These are phyloP conservation scores for Penicillium waksmanii DNA, from an alignment of 495 filamentous ascomycete species.

Conservation along the genomic window DNA sequence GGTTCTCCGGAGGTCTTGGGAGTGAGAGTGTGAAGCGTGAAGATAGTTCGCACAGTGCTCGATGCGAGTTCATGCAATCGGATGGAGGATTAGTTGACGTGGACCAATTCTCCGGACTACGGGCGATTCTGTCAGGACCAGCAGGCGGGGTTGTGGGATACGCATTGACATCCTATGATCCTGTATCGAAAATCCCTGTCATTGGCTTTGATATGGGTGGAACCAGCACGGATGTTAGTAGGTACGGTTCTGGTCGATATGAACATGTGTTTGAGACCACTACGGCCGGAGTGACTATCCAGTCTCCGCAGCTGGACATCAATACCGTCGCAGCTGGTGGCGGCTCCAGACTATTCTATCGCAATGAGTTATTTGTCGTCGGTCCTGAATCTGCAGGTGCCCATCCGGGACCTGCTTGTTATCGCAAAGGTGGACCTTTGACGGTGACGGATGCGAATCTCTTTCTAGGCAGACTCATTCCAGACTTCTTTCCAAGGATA, in stretches of 20 bases:
- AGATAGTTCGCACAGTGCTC: constrained; percentile 48
- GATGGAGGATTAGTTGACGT: constrained; percentile 54
- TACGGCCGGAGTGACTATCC: constrained; percentile 91
- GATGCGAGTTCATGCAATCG: constrained; percentile 53
- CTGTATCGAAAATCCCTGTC: constrained; percentile 75
- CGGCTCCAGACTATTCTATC: constrained; percentile 80
- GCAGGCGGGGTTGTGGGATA: constrained; percentile 81
- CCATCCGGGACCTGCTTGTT: constrained; percentile 89
- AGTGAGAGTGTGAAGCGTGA: constrained; percentile 31
- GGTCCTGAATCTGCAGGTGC: constrained; percentile 87
- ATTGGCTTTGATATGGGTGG: constrained; percentile 97
- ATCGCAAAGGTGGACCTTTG: constrained; percentile 85
- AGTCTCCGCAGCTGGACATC: constrained; percentile 90
- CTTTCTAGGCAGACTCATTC: constrained; percentile 80
- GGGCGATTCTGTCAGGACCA: constrained; percentile 58
- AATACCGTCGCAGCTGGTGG: constrained; percentile 96
- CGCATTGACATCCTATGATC: constrained; percentile 83
- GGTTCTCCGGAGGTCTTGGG: constrained; percentile 49
- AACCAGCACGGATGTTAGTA: constrained; percentile 87
- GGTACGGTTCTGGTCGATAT: constrained; percentile 73
- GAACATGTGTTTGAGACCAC: constrained; percentile 96
- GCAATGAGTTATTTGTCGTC: constrained; percentile 88
- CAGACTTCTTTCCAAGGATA: constrained; percentile 92
- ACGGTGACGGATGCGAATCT: constrained; percentile 93
- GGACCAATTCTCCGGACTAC: constrained; percentile 51